These are phyloP conservation scores for Phytomonas francai DNA, from an alignment of 208 protist species.

Conservation along the genomic window DNA sequence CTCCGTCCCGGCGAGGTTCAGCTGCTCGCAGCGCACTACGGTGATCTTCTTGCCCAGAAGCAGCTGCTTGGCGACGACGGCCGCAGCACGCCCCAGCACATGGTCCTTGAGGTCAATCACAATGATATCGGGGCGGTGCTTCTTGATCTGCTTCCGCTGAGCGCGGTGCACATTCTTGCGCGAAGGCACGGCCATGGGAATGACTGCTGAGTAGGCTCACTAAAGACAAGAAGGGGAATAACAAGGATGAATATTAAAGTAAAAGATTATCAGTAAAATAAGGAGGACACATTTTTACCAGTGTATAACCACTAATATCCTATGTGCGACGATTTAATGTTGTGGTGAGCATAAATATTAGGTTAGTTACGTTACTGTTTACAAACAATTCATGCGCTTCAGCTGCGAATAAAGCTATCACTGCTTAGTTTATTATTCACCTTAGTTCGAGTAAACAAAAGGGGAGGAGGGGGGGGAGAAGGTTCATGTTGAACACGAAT, in stretches of 20 bases:
- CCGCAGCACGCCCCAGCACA: conserved; percentile 96
- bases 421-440: background rate
- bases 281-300: background rate
- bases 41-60: conserved; percentile 95
- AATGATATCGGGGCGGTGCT: conserved; percentile 82
- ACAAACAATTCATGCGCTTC: background rate
- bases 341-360: background rate
- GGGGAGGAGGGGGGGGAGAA: background rate
- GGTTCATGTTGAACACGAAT: background rate
- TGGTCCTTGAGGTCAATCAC: conserved; percentile 97
- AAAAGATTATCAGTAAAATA: conserved; percentile 3
- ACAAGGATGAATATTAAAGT: background rate
- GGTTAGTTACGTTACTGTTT: background rate
- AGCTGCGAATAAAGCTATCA: background rate
- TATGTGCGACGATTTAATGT: background rate
- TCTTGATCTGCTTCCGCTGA: conserved; percentile 70
- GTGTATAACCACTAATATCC: background rate
- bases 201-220: background rate
- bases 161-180: conserved; percentile 52
- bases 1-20: conserved; percentile 93
- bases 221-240: conserved; percentile 10
- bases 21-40: conserved; percentile 95
- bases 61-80: conserved; percentile 97
- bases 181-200: conserved; percentile 51
- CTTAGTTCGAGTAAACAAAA: background rate